Base-by-base conservation (phyloP, 1,139 yeast genomes). In the Suhomyces terraborum region DNA sequence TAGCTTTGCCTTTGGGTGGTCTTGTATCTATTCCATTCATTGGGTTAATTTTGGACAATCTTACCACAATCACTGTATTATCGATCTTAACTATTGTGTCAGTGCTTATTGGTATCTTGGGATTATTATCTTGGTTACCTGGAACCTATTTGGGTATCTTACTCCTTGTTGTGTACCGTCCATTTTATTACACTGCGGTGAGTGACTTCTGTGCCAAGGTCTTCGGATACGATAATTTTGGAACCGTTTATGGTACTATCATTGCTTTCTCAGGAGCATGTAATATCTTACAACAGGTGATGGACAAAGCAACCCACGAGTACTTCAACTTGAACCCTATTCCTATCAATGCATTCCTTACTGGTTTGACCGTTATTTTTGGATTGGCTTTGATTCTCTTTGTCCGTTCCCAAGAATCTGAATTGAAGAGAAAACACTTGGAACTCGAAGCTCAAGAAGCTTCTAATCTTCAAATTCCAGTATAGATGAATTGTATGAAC, bases 171-270 rank as follows among this genome's bases (percentile, higher is more conserved):
- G 69, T 87, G 1, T 89, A 86, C 62, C 76, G 98, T 60, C 97
- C 98, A 12, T 86, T 89, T 56, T 88, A 86, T 58, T 91, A 89
- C 63, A 89, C 98, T 2, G 88, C 95, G 0, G 87, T 89, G 1
- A 85, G 95, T 4, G 97, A 91, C 61, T 88, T 82, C 58, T 79
- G 91, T 58, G 95, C 96, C 32, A 91, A 91, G 57, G 94, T 89
- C 16, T 91, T 91, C 67, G 98, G 98, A 0, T 89, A 86, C 61
- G 85, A 81, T 43, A 88, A 95, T 1, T 91, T 91, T 64, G 96
- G 97, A 29, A 83, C 91, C 1, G 81, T 89, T n/a, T 91, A 91
- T 59, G 98, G 98, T 0, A 69, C 91, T 8, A 76, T 88, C 54
- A 87, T 88, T 55, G 84, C 91, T 44, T 69, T 86, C 46, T 79